Evolutionary conservation across 1,284 basidiomycete genomes (phyloP).

Genomic region (Laetiporus sulphureus): DNA sequence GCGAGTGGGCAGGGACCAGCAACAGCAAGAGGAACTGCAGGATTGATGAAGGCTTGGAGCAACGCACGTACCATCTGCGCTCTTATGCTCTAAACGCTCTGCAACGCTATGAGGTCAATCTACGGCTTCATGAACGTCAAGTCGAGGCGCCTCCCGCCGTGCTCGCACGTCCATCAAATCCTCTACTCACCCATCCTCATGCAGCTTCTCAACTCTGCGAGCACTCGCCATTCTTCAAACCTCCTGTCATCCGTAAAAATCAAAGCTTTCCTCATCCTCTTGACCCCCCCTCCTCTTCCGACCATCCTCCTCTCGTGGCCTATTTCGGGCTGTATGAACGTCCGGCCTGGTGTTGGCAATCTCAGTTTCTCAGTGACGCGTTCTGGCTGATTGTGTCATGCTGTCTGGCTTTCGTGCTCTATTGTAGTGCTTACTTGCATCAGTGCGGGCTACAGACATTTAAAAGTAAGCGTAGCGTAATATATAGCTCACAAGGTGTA

Average conservation of each 20-base stretch:
- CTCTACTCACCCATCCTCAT: background rate
- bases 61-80: too few relatives aligned
- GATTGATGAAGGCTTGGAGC: too few relatives aligned
- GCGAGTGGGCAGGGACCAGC: constrained; percentile 73
- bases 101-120: constrained; percentile 1
- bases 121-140: constrained; percentile 2
- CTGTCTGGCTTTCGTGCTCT: constrained; percentile 16
- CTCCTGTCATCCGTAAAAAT: constrained; percentile 7
- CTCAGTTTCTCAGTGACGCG: constrained; percentile 16
- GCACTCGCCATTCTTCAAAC: background rate
- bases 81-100: constrained; percentile 3
- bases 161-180: background rate
- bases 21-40: constrained; percentile 45
- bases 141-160: background rate
- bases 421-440: constrained; percentile 28
- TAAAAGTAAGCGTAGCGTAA: constrained; percentile 26
- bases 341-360: constrained; percentile 7
- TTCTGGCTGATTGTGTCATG: constrained; percentile 15
- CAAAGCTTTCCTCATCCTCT: background rate
- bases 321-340: background rate
- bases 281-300: background rate
- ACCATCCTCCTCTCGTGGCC: constrained; percentile 5
- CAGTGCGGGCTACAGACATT: constrained; percentile 24
- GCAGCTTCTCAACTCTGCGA: background rate
- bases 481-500: constrained; percentile 15